Evolutionary conservation across 164 flowering plant species (phyloP), one percentile per base, ranked within the genome.

Genomic region (Cinnamomum chago): DNA sequence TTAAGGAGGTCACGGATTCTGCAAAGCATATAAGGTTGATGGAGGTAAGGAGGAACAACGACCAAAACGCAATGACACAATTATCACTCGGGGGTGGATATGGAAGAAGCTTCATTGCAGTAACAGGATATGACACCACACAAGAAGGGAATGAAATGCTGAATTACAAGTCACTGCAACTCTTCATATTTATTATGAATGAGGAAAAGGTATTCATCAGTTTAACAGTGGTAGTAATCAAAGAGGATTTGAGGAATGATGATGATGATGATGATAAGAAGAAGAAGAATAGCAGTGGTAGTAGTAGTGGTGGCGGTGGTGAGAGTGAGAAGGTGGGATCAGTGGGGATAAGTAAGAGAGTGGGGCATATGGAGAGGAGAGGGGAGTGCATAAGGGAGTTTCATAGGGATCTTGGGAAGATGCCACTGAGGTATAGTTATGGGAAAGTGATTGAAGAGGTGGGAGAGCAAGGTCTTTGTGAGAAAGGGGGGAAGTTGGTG

Each of bases 401-500:
- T 60, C 99, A 95, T 69, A 86, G 74, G 77, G 77, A 81, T n/a
- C 72, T 86, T 75, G 94, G 92, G 70, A 90, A 81, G 71, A 90
- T 95, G 95, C 94, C 94, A 0, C 73, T 93, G 81, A 84, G 83
- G 81, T 95, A 88, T 72, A 85, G 88, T 68, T 90, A 90, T 78
- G 97, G 96, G 70, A 91, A 88, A 84, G 72, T 89, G 0, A 91
- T 88, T 70, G 76, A 81, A 76, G 83, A 85, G 0, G 90, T 92
- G 72, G 89, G 91, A 2, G 97, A 95, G 76, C 94, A 93, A 75
- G 97, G 89, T n/a, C 52, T 95, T 50, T 95, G 99, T 76, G 74
- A 75, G 14, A 93, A 90, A 75, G 84, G 83, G 12, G 94, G 93
- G 27, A 87, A 84, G 72, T 76, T 90, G 72, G 92, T 91, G 62